Evolutionary conservation across 805 yeast species (phyloP).

Genomic region (Spathaspora arborariae): DNA sequence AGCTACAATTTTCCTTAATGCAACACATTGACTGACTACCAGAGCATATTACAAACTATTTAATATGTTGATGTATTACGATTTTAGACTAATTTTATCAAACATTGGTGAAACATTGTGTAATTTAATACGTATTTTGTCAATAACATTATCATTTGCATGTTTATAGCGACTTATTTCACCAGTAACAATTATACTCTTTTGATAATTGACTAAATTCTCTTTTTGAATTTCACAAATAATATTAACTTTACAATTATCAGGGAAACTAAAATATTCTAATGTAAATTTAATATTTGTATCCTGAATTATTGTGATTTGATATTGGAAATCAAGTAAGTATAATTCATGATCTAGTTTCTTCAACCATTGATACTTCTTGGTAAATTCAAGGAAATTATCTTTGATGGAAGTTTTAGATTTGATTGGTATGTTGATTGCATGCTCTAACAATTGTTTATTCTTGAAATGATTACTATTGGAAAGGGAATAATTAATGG

Average conservation of each 20-base stretch:
- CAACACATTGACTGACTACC: constrained; percentile 23
- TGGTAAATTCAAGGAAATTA: constrained; percentile 14
- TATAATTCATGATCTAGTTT: constrained; percentile 26
- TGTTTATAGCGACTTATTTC: not conserved
- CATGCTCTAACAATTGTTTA: constrained; percentile 8
- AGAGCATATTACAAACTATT: too few relatives aligned
- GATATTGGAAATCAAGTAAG: constrained; percentile 21
- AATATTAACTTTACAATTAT: constrained; percentile 12
- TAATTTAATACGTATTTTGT: too few relatives aligned
- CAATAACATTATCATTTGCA: not conserved
- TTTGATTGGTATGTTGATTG: not conserved
- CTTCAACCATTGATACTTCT: constrained; percentile 16
- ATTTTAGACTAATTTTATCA: not conserved
- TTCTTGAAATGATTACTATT: constrained; percentile 6
- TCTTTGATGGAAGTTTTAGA: not conserved
- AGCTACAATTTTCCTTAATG: constrained; percentile 44
- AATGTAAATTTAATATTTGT: constrained; percentile 10
- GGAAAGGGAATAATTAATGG: not conserved
- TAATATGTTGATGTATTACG: too few relatives aligned
- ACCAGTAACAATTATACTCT: not conserved
- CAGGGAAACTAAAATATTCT: constrained; percentile 14
- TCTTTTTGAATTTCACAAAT: not conserved
- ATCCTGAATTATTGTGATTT: constrained; percentile 14
- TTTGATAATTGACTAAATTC: not conserved
- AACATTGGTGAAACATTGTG: not conserved